Percentiles rank a stretch among this genome's conserved stretches.
phyloP scores from a whole-genome alignment of 2,329 filamentous ascomycete genomes.

The Cladosporium sp. region DNA sequence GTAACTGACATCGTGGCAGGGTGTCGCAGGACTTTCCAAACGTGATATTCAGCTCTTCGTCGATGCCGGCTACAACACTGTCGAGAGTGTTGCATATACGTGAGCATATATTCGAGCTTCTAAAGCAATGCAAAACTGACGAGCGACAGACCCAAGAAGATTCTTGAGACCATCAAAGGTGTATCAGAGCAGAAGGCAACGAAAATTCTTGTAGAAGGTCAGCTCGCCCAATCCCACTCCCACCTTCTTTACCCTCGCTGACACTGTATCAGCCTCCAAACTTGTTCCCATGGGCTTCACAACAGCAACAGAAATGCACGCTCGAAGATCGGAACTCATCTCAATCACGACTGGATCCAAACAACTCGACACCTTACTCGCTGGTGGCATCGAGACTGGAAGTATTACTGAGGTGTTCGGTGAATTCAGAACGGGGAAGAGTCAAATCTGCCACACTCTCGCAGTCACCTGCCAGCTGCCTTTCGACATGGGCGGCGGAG shows the following conservation, averaged over 20 bases:
- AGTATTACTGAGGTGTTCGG: constrained; percentile 98
- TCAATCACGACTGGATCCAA: constrained; percentile 98
- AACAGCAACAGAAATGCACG: constrained; percentile 98
- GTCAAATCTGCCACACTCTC: constrained; percentile 97
- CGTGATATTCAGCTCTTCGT: constrained; percentile 90
- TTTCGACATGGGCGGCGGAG: constrained; percentile 97
- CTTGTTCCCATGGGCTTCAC: constrained; percentile 98
- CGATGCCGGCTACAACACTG: constrained; percentile 90
- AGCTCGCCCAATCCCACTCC: constrained; percentile 17
- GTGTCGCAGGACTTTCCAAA: constrained; percentile 82
- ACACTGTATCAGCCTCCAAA: constrained; percentile 66
- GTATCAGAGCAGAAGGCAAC: constrained; percentile 95
- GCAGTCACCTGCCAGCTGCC: constrained; percentile 96
- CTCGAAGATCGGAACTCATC: constrained; percentile 91
- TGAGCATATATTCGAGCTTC: constrained; percentile 39
- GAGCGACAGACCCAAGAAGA: constrained; percentile 58
- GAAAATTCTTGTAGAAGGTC: constrained; percentile 87
- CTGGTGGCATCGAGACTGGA: constrained; percentile 92
- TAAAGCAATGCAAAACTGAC: background rate
- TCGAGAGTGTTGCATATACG: constrained; percentile 94
- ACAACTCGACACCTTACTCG: constrained; percentile 89
- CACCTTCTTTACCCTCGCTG: constrained; percentile 1
- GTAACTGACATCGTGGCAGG: constrained; percentile 49
- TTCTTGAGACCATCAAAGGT: constrained; percentile 92
- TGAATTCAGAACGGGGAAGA: constrained; percentile 96